Percentiles rank a stretch among this genome's conserved stretches.
phyloP scores from a whole-genome alignment of 768 basidiomycete genomes.

The Termitomyces sp. region DNA sequence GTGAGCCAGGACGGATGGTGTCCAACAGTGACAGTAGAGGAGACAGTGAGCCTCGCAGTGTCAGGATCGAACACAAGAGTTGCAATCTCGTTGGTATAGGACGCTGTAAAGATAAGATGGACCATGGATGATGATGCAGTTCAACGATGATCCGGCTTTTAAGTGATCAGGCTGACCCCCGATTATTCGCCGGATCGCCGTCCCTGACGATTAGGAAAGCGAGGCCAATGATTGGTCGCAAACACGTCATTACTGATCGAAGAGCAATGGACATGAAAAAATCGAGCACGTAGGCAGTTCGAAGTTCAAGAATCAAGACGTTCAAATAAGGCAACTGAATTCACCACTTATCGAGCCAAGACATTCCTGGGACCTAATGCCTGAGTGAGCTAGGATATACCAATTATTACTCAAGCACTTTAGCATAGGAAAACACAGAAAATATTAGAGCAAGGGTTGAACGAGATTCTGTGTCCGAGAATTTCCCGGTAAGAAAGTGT shows the following conservation, averaged over 20 bases:
- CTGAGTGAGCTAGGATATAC: neutral
- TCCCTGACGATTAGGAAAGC: neutral
- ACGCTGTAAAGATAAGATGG: slow-evolving; percentile 52
- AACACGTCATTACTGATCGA: neutral
- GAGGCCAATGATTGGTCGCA: too few relatives aligned
- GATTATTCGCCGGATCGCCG: slow-evolving; percentile 12
- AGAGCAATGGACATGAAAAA: neutral
- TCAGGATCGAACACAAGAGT: slow-evolving; percentile 60
- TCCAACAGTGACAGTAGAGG: slow-evolving; percentile 45
- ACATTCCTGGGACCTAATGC: neutral
- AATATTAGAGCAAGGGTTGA: neutral
- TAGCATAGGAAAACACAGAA: neutral
- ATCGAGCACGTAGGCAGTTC: neutral
- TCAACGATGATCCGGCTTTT: slow-evolving; percentile 11
- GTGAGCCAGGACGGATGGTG: slow-evolving; percentile 77
- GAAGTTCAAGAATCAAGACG: neutral
- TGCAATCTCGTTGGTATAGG: slow-evolving; percentile 60
- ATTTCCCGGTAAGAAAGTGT: neutral
- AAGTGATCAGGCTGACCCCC: slow-evolving; percentile 11
- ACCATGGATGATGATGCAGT: slow-evolving; percentile 22
- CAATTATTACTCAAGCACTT: neutral
- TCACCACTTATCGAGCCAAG: neutral
- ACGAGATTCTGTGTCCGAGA: neutral
- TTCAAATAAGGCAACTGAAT: neutral
- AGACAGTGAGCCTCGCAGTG: slow-evolving; percentile 36